These are phyloP conservation scores for Margaritispora aquatica DNA, from an alignment of 495 filamentous ascomycete genomes.

Conservation along the genomic window DNA sequence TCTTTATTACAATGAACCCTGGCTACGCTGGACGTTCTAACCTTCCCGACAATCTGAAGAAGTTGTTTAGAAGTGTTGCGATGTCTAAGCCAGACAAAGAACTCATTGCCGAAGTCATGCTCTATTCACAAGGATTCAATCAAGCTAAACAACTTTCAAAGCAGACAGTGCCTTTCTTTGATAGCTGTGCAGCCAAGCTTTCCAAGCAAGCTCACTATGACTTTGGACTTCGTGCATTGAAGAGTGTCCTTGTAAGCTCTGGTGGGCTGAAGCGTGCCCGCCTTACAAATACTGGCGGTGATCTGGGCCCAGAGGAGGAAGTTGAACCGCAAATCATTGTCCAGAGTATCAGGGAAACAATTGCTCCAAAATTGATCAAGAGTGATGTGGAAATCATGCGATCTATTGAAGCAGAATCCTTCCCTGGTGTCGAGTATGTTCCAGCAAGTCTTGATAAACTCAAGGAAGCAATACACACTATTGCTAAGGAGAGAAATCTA, in stretches of 20 bases:
- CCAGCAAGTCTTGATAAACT: slow-evolving; percentile 78
- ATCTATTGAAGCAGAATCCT: slow-evolving; percentile 74
- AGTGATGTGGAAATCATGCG: slow-evolving; percentile 86
- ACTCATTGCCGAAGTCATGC: slow-evolving; percentile 98
- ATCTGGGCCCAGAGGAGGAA: slow-evolving; percentile 60
- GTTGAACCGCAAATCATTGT: slow-evolving; percentile 98
- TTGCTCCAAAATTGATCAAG: slow-evolving; percentile 92
- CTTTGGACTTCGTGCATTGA: slow-evolving; percentile 93
- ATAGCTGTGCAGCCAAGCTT: slow-evolving; percentile 69
- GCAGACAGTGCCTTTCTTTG: slow-evolving; percentile 96
- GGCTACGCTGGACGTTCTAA: slow-evolving; percentile 98
- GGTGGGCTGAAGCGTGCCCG: slow-evolving; percentile 89
- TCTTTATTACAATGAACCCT: slow-evolving; percentile 99
- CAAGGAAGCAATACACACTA: slow-evolving; percentile 70
- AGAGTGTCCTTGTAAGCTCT: slow-evolving; percentile 96
- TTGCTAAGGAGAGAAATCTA: slow-evolving; percentile 74
- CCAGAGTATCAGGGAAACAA: slow-evolving; percentile 96
- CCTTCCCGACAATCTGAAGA: slow-evolving; percentile 97
- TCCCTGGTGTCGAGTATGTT: slow-evolving; percentile 89
- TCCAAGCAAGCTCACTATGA: slow-evolving; percentile 99
- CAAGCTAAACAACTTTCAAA: slow-evolving; percentile 88
- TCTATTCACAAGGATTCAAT: slow-evolving; percentile 98
- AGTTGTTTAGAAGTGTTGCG: slow-evolving; percentile 95
- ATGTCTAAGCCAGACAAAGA: slow-evolving; percentile 99
- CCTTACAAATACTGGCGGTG: slow-evolving; percentile 47